Conservation (phyloP, 257 asterid genomes). For the Verbena officinalis region DNA sequence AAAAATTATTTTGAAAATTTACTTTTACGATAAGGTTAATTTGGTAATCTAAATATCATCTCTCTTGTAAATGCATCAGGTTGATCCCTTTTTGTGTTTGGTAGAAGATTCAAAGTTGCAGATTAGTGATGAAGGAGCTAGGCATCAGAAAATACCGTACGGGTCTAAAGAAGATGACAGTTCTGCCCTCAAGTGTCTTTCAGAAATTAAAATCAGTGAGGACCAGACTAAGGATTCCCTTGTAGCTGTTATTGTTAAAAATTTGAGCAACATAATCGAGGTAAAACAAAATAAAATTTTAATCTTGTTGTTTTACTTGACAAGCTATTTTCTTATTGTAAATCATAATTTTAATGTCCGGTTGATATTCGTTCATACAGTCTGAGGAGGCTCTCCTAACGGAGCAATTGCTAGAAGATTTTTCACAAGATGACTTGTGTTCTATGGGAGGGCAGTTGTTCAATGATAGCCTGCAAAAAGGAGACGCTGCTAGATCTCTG, state of each 20-base stretch:
- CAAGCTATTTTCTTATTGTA: background rate
- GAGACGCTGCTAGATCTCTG: slow-evolving; percentile 35
- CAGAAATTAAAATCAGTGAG: slow-evolving; percentile 56
- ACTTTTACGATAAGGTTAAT: too few relatives aligned
- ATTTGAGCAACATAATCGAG: slow-evolving; percentile 52
- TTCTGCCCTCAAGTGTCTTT: slow-evolving; percentile 66
- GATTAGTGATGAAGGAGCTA: slow-evolving; percentile 50
- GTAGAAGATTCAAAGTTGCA: slow-evolving; percentile 84
- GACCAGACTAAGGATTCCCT: slow-evolving; percentile 70
- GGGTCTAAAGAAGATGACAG: slow-evolving; percentile 88
- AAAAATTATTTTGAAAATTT: too few relatives aligned
- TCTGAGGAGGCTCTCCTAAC: slow-evolving; percentile 47
- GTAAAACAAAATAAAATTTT: slow-evolving; percentile 42
- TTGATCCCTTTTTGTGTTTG: slow-evolving; percentile 85
- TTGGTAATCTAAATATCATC: too few relatives aligned
- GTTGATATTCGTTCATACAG: slow-evolving; percentile 43
- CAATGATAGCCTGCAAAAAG: slow-evolving; percentile 41
- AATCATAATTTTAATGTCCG: background rate
- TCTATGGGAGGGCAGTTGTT: slow-evolving; percentile 55
- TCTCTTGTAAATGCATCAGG: slow-evolving; percentile 49
- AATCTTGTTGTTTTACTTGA: background rate
- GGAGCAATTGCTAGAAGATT: slow-evolving; percentile 72
- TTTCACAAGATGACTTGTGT: slow-evolving; percentile 66
- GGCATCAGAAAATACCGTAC: slow-evolving; percentile 38
- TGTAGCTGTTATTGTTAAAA: slow-evolving; percentile 61